Evolutionary conservation across 2,329 filamentous ascomycete genomes (phyloP), one percentile per base, ranked within the genome.

Genomic region (Thermochaetoides dissita): DNA sequence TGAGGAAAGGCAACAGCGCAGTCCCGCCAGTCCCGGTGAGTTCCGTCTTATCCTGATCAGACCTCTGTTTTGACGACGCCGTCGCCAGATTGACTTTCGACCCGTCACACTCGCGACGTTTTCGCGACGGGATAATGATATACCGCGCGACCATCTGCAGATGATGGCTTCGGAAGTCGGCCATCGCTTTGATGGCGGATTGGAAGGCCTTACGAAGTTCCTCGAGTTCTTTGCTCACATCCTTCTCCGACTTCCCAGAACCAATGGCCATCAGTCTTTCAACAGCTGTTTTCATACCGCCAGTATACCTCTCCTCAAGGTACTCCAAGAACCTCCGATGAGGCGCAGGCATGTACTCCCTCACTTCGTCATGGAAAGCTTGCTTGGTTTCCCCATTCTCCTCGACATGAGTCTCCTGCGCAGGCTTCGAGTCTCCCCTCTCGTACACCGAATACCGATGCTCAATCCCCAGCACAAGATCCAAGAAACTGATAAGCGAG

Each of bases 401-500:
- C 8, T 53, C 47, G 8, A 47, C 46, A 32, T 51, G 52, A 45
- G 59, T 60, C 1, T 64, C 65, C 38, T 61, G 61, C 2, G 63
- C 60, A 2, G 55, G 55, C 5, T 24, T 24, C 59, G 74, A 81
- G 51, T 84, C 76, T 34, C 89, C 89, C 0, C 91, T 96, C 0
- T 89, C 87, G 7, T 24, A 24, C 17, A 24, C 17, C 17, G 17
- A 24, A 24, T 24, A 24, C 5, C 17, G 17, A 62, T 96, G 89
- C 54, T 93, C 80, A 10, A 96, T 72, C 2, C 86, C 85, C 0
- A 96, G 71, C 0, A 87, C 75, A 10, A 93, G 72, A 57, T 96
- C 89, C 59, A 94, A 86, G 64, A 94, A 91, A 55, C 95, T 87
- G 45, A 96, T 87, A 35, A 94, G 68, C 1, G 85, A 93, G 59